Evolutionary conservation across 2,329 filamentous ascomycete genomes (phyloP).

Genomic region (Drechslerella dactyloides): DNA sequence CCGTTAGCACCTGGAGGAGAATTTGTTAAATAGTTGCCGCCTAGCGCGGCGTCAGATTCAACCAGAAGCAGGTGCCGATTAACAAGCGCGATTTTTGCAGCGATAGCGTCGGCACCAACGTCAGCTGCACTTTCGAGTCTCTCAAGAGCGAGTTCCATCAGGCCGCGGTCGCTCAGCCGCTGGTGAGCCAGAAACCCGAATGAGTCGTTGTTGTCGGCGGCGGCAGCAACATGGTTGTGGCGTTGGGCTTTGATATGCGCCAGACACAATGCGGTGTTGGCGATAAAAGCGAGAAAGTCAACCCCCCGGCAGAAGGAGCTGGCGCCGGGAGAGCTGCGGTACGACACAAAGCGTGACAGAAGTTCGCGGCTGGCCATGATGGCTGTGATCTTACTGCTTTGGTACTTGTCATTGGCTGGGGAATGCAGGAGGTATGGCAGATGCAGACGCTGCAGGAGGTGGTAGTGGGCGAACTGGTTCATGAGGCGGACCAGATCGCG

Average conservation of each 20-base stretch:
- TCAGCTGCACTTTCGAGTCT: slow-evolving; percentile 56
- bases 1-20: slow-evolving; percentile 50
- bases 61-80: slow-evolving; percentile 58
- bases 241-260: slow-evolving; percentile 61
- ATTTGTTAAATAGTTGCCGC: slow-evolving; percentile 54
- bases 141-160: slow-evolving; percentile 58
- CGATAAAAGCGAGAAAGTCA: slow-evolving; percentile 63
- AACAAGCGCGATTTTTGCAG: slow-evolving; percentile 56
- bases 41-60: slow-evolving; percentile 58
- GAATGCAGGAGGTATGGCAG: slow-evolving; percentile 64
- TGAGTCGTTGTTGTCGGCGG: slow-evolving; percentile 23
- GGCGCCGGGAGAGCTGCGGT: slow-evolving; percentile 59
- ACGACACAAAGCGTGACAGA: slow-evolving; percentile 62
- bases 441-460: slow-evolving; percentile 64
- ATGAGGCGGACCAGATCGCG: slow-evolving; percentile 58
- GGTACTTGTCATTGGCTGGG: slow-evolving; percentile 57
- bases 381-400: slow-evolving; percentile 63
- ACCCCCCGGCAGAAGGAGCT: slow-evolving; percentile 61
- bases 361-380: slow-evolving; percentile 64
- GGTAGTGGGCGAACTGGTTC: slow-evolving; percentile 63
- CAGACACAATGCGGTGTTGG: slow-evolving; percentile 59
- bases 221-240: slow-evolving; percentile 25
- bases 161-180: slow-evolving; percentile 59
- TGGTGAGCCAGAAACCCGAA: slow-evolving; percentile 59
- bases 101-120: slow-evolving; percentile 54